phyloP scores from a whole-genome alignment of 306 rosid species.

The Parietaria judaica region DNA sequence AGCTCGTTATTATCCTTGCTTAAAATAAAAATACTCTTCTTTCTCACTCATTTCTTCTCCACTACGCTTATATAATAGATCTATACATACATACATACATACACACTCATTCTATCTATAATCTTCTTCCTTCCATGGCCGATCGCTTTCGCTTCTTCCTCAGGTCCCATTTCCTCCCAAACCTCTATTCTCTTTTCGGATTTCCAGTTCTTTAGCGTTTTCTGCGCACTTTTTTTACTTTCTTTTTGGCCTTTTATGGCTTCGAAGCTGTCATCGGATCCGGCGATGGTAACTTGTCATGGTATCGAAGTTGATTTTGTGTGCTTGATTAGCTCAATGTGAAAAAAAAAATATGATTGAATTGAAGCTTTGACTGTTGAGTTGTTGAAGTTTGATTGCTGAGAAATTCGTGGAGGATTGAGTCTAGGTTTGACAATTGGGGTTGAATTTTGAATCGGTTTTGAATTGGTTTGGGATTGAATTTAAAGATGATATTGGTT shows the following conservation, averaged over 20 bases:
- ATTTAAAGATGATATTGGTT: not conserved
- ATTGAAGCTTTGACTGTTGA: not conserved
- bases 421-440: too few species aligned
- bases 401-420: not conserved
- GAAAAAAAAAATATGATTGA: not conserved
- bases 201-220: not conserved
- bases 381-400: constrained; percentile 2
- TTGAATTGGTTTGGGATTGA: not conserved
- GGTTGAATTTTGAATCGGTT: too few species aligned
- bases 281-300: constrained; percentile 19
- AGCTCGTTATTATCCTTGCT: too few species aligned
- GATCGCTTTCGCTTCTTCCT: constrained; percentile 35
- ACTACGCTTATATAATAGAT: too few species aligned
- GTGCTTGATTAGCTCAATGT: not conserved
- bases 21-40: too few species aligned
- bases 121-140: constrained; percentile 42
- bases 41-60: too few species aligned
- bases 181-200: not conserved
- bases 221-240: not conserved
- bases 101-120: not conserved
- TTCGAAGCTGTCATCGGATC: constrained; percentile 37
- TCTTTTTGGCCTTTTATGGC: constrained; percentile 8
- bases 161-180: constrained; percentile 38
- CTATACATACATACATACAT: too few species aligned
- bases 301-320: constrained; percentile 1